Percentiles rank a stretch among this genome's conserved stretches.
phyloP scores from a whole-genome alignment of 2,329 filamentous ascomycete species.

The Colletotrichum sp. region DNA sequence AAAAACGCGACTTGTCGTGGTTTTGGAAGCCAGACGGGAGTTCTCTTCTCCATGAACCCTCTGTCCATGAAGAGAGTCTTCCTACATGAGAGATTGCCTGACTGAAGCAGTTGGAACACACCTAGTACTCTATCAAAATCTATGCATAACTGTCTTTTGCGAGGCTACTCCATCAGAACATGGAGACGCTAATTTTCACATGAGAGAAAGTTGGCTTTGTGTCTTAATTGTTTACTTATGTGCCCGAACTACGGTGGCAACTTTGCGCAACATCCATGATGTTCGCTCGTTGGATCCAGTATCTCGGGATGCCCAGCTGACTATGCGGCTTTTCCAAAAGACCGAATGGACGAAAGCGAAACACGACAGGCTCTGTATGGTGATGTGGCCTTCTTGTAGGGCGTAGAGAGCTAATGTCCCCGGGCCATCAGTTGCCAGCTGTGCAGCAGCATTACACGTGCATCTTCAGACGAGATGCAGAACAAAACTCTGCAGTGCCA shows the following conservation, averaged over 20 bases:
- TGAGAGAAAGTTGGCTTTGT: neutral
- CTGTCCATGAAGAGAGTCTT: too few relatives aligned
- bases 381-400: neutral
- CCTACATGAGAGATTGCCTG: neutral
- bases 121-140: neutral
- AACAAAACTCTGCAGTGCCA: neutral
- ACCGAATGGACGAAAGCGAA: neutral
- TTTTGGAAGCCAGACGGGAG: neutral
- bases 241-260: neutral
- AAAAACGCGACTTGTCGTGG: neutral
- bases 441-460: neutral
- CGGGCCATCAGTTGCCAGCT: neutral
- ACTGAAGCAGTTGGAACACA: neutral
- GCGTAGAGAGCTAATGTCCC: neutral
- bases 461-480: neutral
- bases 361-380: neutral
- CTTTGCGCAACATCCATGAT: neutral
- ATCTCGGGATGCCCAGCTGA: neutral
- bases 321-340: neutral
- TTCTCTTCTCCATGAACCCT: neutral
- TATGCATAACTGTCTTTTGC: neutral
- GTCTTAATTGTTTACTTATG: neutral
- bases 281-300: neutral
- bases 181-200: neutral
- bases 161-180: accelerated